Base-by-base conservation (phyloP, 345 rosid genomes). In the Firmiana major region DNA sequence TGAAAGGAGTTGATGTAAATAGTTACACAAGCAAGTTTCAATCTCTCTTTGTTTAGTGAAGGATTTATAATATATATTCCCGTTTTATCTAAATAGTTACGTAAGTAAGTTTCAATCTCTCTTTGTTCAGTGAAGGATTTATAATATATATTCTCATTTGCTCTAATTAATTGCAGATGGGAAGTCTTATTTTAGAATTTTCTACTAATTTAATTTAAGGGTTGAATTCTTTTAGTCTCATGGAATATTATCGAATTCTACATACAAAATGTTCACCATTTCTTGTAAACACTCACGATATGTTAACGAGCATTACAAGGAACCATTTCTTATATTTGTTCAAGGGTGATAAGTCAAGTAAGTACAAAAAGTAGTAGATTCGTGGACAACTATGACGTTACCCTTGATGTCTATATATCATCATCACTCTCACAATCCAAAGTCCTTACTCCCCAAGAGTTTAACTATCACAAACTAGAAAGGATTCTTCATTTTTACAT, bases 201-300 rank as follows among this genome's bases (percentile, higher is more conserved):
- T 85, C 90, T 0, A 94, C 94, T 0, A 97, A 94, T 79, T 91
- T 94, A 92, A 92, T 68, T 94, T 97, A 16, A 78, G 97, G 80
- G 98, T 97, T n/a, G 98, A 91, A 85, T 94, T 82, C 87, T 90
- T 94, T 74, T 94, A 97, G 98, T 94, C 98, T 78, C 98, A 94
- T 78, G 98, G 98, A 55, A 76, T 94, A 80, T 88, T 94, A 78
- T 91, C 98, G 0, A 97, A 94, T 66, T 82, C 97, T 5, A 92
- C 98, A 17, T 91, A 87, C 88, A 88, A 84, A 75, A 83, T 91
- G 93, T 92, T 94, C 88, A 87, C 94, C 77, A 85, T 92, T 64
- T 87, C 82, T 48, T 92, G 98, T 80, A 94, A 94, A 78, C 91
- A 92, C 83, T 92, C 97, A 0, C 85, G 94, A 22, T 94, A 88